Evolutionary conservation across 768 basidiomycete species (phyloP).

Genomic region (Chlorophyllum brunneum): DNA sequence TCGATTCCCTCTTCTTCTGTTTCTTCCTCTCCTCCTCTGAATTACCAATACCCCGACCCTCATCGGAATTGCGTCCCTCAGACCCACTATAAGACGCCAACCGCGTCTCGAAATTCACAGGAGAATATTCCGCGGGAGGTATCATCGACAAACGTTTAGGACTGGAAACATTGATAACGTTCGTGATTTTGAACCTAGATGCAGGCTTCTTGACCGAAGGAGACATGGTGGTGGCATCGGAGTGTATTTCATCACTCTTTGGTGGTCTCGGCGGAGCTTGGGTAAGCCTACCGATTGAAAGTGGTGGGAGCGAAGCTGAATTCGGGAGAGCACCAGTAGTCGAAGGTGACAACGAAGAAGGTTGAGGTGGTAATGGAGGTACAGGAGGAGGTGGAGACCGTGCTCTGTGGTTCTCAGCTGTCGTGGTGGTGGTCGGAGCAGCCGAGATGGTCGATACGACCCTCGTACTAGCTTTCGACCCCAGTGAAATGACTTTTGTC

Average conservation of each 20-base stretch:
- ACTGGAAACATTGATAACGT: conserved; percentile 48
- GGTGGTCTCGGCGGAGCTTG: conserved; percentile 21
- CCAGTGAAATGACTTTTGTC: conserved; percentile 43
- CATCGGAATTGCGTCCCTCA: background rate
- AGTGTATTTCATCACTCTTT: conserved; percentile 32
- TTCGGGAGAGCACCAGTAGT: background rate
- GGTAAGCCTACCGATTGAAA: conserved; percentile 18
- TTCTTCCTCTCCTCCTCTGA: conserved; percentile 14
- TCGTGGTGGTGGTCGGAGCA: too few relatives aligned
- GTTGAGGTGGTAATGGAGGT: conserved; percentile 19
- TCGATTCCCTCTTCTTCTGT: conserved; percentile 43
- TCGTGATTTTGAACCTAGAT: conserved; percentile 57
- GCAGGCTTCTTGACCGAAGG: conserved; percentile 31
- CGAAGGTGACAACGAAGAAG: background rate
- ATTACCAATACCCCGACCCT: background rate
- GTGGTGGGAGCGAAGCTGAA: background rate
- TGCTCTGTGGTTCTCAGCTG: conserved; percentile 9
- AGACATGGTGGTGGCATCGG: conserved; percentile 28
- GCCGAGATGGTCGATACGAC: conserved; percentile 15
- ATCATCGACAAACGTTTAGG: conserved; percentile 47
- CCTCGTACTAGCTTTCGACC: conserved; percentile 23
- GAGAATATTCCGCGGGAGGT: conserved; percentile 70
- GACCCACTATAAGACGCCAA: conserved; percentile 61
- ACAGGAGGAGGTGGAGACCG: conserved; percentile 16
- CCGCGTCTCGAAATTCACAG: conserved; percentile 80